Evolutionary conservation across 352 stramenopile species (phyloP).

Genomic region (Globisporangium camurandrum): DNA sequence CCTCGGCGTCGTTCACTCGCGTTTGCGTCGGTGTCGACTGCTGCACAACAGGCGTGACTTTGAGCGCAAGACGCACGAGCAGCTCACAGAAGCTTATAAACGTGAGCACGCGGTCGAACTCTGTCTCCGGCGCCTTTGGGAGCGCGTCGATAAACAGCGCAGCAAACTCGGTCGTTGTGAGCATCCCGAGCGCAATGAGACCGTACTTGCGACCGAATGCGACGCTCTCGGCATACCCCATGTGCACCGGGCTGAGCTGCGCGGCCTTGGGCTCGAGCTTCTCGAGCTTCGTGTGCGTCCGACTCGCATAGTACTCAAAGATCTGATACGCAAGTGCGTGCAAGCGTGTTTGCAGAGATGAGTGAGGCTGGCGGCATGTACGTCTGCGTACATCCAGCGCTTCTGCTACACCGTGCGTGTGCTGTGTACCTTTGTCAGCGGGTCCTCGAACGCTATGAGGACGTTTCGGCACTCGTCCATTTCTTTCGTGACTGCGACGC

Average conservation of each 20-base stretch:
- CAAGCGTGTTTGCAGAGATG: not conserved
- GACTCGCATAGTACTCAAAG: slow-evolving; percentile 45
- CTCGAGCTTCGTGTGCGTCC: slow-evolving; percentile 49
- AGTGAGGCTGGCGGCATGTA: not conserved
- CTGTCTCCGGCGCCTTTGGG: slow-evolving; percentile 34
- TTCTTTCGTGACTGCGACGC: slow-evolving; percentile 35
- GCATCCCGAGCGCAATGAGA: slow-evolving; percentile 62
- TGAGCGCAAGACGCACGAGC: slow-evolving; percentile 50
- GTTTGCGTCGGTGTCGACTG: no score
- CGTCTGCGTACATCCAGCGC: no score
- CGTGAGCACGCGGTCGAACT: slow-evolving; percentile 58
- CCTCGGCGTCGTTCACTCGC: slow-evolving; percentile 28
- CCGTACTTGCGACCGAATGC: slow-evolving; percentile 64
- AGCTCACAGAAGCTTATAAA: slow-evolving; percentile 58
- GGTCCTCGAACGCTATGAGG: slow-evolving; percentile 50
- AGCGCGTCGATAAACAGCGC: slow-evolving; percentile 72
- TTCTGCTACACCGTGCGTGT: no score
- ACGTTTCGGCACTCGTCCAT: slow-evolving; percentile 65
- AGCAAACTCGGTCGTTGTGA: slow-evolving; percentile 75
- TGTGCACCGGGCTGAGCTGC: slow-evolving; percentile 33
- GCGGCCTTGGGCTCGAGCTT: slow-evolving; percentile 56
- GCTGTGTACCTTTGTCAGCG: slow-evolving; percentile 33
- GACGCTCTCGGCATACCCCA: slow-evolving; percentile 68
- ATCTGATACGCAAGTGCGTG: no score
- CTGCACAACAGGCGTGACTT: no score